A percentile compares a stretch with the other conserved stretches of the same genome.
Conservation (phyloP, 208 protist species). For the Acanthamoeba healyi region DNA sequence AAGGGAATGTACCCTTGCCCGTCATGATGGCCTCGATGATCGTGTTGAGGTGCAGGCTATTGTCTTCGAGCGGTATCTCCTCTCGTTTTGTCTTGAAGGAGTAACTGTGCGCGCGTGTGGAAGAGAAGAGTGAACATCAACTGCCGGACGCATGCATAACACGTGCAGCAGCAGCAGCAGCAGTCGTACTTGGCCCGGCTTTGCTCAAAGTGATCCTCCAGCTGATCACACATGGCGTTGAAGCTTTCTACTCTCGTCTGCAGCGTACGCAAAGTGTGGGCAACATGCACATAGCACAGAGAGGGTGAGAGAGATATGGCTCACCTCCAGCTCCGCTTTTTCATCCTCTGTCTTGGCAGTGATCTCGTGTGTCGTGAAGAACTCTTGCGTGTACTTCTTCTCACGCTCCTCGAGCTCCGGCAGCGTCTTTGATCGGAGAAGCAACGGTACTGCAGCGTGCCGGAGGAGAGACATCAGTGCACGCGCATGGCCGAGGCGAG, state of each 20-base stretch:
- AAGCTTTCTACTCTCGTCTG: constrained; percentile 10
- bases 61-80: constrained; percentile 31
- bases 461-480: background rate
- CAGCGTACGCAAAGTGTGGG: background rate
- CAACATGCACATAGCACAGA: background rate
- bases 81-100: constrained; percentile 15
- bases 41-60: constrained; percentile 40
- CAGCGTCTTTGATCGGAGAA: constrained; percentile 56
- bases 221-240: constrained; percentile 55
- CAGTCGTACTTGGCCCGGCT: background rate
- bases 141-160: background rate
- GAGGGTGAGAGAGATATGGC: background rate
- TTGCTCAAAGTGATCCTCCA: constrained; percentile 20
- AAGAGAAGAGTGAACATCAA: background rate
- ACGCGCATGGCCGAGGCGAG: background rate
- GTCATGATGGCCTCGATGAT: constrained; percentile 58
- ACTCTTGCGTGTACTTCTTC: constrained; percentile 55
- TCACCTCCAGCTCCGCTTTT: background rate
- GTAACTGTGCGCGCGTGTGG: background rate
- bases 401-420: constrained; percentile 59
- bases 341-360: constrained; percentile 16
- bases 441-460: constrained; percentile 47
- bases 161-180: background rate
- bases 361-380: background rate
- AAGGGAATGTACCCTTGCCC: constrained; percentile 29